Percentiles rank a stretch among this genome's conserved stretches.
These are phyloP conservation scores for Tilletia caries DNA, from an alignment of 1,284 basidiomycete genomes.

Conservation along the genomic window DNA sequence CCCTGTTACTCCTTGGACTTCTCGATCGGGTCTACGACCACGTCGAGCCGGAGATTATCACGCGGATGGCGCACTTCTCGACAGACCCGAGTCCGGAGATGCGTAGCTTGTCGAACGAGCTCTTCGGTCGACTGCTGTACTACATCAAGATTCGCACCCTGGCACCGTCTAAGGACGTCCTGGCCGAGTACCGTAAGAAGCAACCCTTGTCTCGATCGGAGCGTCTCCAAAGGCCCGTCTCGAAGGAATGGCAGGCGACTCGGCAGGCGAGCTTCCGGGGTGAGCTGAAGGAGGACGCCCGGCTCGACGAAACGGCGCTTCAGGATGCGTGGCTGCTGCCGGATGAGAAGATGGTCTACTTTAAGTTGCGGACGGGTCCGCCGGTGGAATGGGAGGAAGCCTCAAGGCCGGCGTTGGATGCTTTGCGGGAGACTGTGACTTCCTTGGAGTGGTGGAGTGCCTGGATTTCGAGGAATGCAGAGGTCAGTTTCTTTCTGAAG, in stretches of 20 bases:
- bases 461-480: neutral
- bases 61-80: neutral
- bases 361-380: neutral
- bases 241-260: neutral
- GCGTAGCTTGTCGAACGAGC: neutral
- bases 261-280: neutral
- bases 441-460: neutral
- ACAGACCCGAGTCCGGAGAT: neutral
- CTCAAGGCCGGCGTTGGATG: neutral
- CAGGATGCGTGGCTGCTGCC: neutral
- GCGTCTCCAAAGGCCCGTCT: neutral
- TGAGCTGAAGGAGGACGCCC: neutral
- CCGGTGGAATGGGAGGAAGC: neutral
- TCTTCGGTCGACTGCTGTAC: neutral
- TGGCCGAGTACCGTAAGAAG: neutral
- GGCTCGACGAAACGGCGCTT: neutral
- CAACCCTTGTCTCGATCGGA: neutral
- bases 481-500: neutral
- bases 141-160: neutral
- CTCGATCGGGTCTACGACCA: constrained; percentile 74
- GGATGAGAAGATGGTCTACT: neutral
- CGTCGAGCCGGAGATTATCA: constrained; percentile 61
- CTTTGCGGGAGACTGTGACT: neutral
- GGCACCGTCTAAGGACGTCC: neutral
- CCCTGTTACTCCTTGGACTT: constrained; percentile 68